These are phyloP conservation scores for Decorospora gaudefroyi DNA, from an alignment of 2,329 filamentous ascomycete species.

Conservation along the genomic window DNA sequence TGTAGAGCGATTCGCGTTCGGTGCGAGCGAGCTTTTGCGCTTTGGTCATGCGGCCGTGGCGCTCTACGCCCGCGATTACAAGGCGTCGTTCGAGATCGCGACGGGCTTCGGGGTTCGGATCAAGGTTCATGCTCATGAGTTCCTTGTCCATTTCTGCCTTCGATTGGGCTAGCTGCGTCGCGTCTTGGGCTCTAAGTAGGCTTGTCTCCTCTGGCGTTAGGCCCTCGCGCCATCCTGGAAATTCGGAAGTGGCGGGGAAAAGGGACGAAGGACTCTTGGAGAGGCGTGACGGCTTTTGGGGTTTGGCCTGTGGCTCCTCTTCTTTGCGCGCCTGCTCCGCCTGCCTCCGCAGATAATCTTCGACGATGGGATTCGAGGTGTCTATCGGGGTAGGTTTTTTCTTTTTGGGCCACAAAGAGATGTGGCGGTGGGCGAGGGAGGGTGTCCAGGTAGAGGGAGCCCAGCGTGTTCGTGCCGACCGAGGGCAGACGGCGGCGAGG, in stretches of 20 bases:
- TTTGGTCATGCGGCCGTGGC: conserved; percentile 68
- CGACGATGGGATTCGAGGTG: conserved; percentile 63
- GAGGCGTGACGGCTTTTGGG: conserved; percentile 19
- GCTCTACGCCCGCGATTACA: conserved; percentile 74
- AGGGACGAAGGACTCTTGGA: conserved; percentile 26
- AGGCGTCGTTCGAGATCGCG: conserved; percentile 81
- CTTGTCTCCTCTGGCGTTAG: conserved; percentile 22
- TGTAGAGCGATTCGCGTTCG: conserved; percentile 62
- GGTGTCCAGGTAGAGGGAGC: conserved; percentile 12
- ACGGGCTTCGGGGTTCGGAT: conserved; percentile 75
- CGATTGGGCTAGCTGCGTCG: conserved; percentile 12
- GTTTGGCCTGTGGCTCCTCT: conserved; percentile 1
- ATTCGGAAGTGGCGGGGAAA: conserved; percentile 32
- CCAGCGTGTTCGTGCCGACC: conserved; percentile 22
- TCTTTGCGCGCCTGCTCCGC: conserved; percentile 10
- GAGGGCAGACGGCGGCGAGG: conserved; percentile 31
- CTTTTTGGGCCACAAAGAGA: conserved; percentile 18
- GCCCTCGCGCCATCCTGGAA: conserved; percentile 32
- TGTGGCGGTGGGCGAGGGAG: conserved; percentile 24
- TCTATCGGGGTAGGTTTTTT: conserved; percentile 25
- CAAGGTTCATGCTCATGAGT: conserved; percentile 60
- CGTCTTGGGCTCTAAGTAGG: conserved; percentile 16
- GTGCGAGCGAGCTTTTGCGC: conserved; percentile 69
- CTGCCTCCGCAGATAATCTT: conserved; percentile 55
- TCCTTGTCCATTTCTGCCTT: conserved; percentile 51